A percentile compares a stretch with the other conserved stretches of the same genome.
Evolutionary conservation across 148 eudicot genomes (phyloP).

Genomic region (Persicaria tinctoria): DNA sequence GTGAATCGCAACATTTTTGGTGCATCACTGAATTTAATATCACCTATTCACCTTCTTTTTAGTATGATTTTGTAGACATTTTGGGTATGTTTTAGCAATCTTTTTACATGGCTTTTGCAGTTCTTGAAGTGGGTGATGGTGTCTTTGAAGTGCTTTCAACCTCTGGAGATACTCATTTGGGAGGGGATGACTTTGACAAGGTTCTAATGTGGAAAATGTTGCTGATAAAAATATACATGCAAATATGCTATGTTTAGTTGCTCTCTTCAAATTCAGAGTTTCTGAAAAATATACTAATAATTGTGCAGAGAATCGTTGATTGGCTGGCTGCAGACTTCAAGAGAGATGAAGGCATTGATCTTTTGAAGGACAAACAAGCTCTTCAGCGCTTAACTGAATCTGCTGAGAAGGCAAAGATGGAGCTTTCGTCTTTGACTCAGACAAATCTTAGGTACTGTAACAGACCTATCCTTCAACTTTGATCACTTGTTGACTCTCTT

Average conservation of each 20-base stretch:
- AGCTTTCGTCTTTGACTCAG: slow-evolving; percentile 85
- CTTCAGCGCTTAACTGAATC: slow-evolving; percentile 93
- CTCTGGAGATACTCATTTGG: slow-evolving; percentile 96
- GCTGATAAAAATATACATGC: neutral
- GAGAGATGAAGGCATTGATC: slow-evolving; percentile 87
- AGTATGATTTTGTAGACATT: neutral
- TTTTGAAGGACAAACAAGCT: slow-evolving; percentile 95
- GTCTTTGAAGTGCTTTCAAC: slow-evolving; percentile 98
- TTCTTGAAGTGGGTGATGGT: slow-evolving; percentile 98
- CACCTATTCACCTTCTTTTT: too few relatives aligned
- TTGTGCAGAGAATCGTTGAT: slow-evolving; percentile 81
- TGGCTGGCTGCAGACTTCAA: slow-evolving; percentile 83
- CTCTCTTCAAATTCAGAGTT: neutral
- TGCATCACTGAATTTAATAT: too few relatives aligned
- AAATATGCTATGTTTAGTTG: neutral
- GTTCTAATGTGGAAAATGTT: slow-evolving; percentile 21
- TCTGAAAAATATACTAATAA: neutral
- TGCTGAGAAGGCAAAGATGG: slow-evolving; percentile 99
- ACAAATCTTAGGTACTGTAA: slow-evolving; percentile 66
- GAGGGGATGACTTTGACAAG: slow-evolving; percentile 99
- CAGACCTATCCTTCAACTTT: neutral
- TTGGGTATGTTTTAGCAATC: neutral
- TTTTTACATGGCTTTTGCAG: slow-evolving; percentile 25
- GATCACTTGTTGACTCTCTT: neutral
- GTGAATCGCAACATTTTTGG: too few relatives aligned